These are phyloP conservation scores for Eucalyptus erythrocorys DNA, from an alignment of 345 rosid genomes.

Conservation along the genomic window DNA sequence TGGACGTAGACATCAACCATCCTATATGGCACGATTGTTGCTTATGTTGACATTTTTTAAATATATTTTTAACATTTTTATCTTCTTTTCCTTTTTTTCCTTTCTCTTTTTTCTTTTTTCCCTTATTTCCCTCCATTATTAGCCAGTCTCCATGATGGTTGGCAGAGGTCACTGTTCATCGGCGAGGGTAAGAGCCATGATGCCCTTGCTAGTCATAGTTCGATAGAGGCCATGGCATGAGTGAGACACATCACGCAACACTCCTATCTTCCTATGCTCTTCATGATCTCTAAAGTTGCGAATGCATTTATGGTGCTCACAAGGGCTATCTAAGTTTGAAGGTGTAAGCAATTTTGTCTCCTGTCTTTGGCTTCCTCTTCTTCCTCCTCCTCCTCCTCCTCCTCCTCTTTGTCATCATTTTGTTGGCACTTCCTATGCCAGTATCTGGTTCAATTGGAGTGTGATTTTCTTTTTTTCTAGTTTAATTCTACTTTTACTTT, in stretches of 20 bases:
- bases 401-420: neutral
- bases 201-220: rapidly evolving
- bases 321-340: neutral
- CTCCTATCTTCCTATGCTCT: no score
- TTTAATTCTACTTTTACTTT: neutral
- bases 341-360: rapidly evolving
- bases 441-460: neutral
- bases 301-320: neutral
- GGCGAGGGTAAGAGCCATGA: rapidly evolving
- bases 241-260: neutral
- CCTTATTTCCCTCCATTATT: neutral
- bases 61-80: no score
- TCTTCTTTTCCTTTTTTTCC: no score
- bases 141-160: neutral
- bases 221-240: neutral
- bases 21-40: rapidly evolving
- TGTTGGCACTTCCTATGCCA: neutral
- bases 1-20: rapidly evolving
- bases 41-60: no score
- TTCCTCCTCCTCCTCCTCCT: no score
- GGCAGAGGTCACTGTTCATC: rapidly evolving
- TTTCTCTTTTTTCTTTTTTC: rapidly evolving
- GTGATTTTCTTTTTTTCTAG: neutral
- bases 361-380: neutral
- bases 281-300: no score